Percentiles rank a stretch among this genome's conserved stretches.
Evolutionary conservation across 2,329 filamentous ascomycete species (phyloP).

Genomic region (Diaporthe sp.): DNA sequence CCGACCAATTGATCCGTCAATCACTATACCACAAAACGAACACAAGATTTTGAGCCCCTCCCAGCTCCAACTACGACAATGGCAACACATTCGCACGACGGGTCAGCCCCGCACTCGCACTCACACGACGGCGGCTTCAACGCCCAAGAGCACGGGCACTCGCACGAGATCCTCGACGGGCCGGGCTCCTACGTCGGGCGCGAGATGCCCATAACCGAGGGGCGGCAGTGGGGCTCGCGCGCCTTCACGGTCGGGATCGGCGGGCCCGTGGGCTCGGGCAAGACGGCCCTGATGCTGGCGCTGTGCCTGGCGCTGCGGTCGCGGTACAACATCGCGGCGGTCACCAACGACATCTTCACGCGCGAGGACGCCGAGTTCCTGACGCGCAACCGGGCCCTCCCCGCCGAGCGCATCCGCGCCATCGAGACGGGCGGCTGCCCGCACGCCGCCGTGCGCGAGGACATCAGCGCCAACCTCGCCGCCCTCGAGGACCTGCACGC

Average conservation of each 20-base stretch:
- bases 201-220: constrained; percentile 94
- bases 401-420: constrained; percentile 86
- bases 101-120: constrained; percentile 60
- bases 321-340: constrained; percentile 88
- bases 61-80: not conserved
- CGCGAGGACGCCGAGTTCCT: constrained; percentile 98
- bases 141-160: constrained; percentile 87
- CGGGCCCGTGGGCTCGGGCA: constrained; percentile 97
- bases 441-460: constrained; percentile 96
- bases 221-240: constrained; percentile 86
- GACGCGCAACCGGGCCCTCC: constrained; percentile 85
- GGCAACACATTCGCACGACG: constrained; percentile 68
- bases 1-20: not conserved
- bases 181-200: constrained; percentile 90
- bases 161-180: constrained; percentile 93
- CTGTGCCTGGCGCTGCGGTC: constrained; percentile 88
- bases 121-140: constrained; percentile 62
- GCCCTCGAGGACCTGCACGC: constrained; percentile 90
- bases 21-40: not conserved
- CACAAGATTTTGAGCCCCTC: not conserved
- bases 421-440: constrained; percentile 99
- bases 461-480: constrained; percentile 93
- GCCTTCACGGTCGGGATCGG: constrained; percentile 98
- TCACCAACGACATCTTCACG: constrained; percentile 99
- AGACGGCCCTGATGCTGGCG: constrained; percentile 95